Percentiles rank a stretch among this genome's conserved stretches.
phyloP scores from a whole-genome alignment of 176 grass and related monocot genomes.

The Bothriochloa decipiens region DNA sequence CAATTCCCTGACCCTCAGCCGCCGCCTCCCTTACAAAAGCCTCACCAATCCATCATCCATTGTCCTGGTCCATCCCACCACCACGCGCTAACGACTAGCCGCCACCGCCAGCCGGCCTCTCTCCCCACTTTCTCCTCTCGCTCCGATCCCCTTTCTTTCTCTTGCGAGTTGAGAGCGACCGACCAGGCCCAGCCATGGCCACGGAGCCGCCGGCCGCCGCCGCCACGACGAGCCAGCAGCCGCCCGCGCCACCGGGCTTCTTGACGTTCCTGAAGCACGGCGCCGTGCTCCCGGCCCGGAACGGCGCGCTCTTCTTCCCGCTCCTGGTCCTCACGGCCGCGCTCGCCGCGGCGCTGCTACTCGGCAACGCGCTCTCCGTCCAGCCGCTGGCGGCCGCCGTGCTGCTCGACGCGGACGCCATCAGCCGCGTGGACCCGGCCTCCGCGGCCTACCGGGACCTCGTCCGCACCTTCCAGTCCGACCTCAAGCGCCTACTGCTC shows the following conservation, averaged over 20 bases:
- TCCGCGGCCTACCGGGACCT: conserved; percentile 36
- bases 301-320: conserved; percentile 37
- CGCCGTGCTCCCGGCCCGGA: conserved; percentile 26
- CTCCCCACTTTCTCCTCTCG: neutral
- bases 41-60: neutral
- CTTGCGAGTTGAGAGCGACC: too few species aligned
- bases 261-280: conserved; percentile 47
- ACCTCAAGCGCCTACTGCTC: conserved; percentile 21
- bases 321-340: conserved; percentile 37
- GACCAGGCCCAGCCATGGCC: neutral
- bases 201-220: neutral
- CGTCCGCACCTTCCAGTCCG: neutral
- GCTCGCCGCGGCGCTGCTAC: conserved; percentile 43
- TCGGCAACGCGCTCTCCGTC: conserved; percentile 49
- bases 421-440: conserved; percentile 32
- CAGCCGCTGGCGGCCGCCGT: conserved; percentile 44
- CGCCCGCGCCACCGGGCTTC: conserved; percentile 15
- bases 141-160: neutral
- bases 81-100: neutral
- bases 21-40: neutral
- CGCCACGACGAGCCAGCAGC: neutral
- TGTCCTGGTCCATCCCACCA: neutral
- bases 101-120: neutral
- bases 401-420: conserved; percentile 32
- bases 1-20: neutral